A percentile compares a stretch with the other conserved stretches of the same genome.
phyloP scores from a whole-genome alignment of 2,329 filamentous ascomycete genomes.

The Claviceps maximensis region DNA sequence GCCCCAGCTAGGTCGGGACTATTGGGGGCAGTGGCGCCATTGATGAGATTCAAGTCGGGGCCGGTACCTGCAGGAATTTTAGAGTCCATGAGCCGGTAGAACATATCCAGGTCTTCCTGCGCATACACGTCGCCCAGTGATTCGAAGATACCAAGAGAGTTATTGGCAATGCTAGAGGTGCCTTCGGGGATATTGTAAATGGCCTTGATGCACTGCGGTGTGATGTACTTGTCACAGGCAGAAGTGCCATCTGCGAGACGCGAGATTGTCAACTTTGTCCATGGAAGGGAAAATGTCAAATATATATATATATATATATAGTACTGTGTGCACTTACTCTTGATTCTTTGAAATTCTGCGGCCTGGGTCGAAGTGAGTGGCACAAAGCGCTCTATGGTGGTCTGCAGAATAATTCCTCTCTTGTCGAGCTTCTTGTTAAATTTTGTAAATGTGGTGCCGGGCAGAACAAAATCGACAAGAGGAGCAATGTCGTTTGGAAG shows the following conservation, averaged over 20 bases:
- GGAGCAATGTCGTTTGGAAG: conserved; percentile 23
- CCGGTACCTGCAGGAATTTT: conserved; percentile 26
- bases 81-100: conserved; percentile 30
- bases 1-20: conserved; percentile 17
- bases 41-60: conserved; percentile 32
- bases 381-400: not conserved
- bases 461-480: conserved; percentile 29
- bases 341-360: not conserved
- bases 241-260: conserved; percentile 2
- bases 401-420: not conserved
- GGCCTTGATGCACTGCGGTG: conserved; percentile 39
- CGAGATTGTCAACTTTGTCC: not conserved
- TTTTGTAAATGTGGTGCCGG: conserved; percentile 17
- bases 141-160: conserved; percentile 40
- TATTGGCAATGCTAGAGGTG: conserved; percentile 20
- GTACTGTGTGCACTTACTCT: not conserved
- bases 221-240: conserved; percentile 40
- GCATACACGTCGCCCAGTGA: conserved; percentile 37
- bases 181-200: conserved; percentile 32
- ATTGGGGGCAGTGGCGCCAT: conserved; percentile 31
- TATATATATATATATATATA: not conserved
- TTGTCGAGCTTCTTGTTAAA: not conserved
- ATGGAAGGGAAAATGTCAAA: not conserved
- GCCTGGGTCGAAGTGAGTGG: not conserved
- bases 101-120: conserved; percentile 33